These are phyloP conservation scores for Macrolepiota dolichaula DNA, from an alignment of 768 basidiomycete genomes.

Conservation along the genomic window DNA sequence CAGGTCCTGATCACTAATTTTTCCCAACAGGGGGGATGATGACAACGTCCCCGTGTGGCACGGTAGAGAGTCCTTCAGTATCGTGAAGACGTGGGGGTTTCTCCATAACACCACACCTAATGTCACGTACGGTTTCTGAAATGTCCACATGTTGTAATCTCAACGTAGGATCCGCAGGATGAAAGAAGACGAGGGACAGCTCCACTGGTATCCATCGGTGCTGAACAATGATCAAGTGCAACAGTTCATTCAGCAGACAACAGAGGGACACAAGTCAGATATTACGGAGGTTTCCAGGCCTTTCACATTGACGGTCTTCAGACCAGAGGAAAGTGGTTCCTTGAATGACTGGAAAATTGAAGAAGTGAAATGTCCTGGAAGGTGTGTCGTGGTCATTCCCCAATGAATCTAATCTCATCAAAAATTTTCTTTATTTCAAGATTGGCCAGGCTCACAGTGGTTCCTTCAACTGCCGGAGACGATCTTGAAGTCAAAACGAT, in stretches of 20 bases:
- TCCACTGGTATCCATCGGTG: constrained; percentile 70
- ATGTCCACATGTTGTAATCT: neutral
- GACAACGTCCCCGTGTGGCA: constrained; percentile 90
- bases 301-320: constrained; percentile 74
- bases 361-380: constrained; percentile 58
- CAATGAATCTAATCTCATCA: neutral
- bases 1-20: neutral
- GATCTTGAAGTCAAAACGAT: constrained; percentile 7
- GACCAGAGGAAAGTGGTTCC: constrained; percentile 66
- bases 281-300: constrained; percentile 6
- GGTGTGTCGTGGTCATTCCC: constrained; percentile 36
- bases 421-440: constrained; percentile 23
- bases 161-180: constrained; percentile 33
- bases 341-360: constrained; percentile 70
- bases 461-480: neutral
- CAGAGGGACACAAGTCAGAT: neutral
- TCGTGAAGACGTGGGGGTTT: constrained; percentile 51
- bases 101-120: constrained; percentile 37
- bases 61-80: constrained; percentile 58
- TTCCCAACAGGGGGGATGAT: constrained; percentile 59
- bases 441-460: constrained; percentile 34
- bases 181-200: constrained; percentile 56
- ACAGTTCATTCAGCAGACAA: constrained; percentile 38
- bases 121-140: constrained; percentile 39
- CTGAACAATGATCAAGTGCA: constrained; percentile 54